A percentile compares a stretch with the other conserved stretches of the same genome.
These are phyloP conservation scores for Aleurites moluccanus DNA, from an alignment of 441 rosid species.

Conservation along the genomic window DNA sequence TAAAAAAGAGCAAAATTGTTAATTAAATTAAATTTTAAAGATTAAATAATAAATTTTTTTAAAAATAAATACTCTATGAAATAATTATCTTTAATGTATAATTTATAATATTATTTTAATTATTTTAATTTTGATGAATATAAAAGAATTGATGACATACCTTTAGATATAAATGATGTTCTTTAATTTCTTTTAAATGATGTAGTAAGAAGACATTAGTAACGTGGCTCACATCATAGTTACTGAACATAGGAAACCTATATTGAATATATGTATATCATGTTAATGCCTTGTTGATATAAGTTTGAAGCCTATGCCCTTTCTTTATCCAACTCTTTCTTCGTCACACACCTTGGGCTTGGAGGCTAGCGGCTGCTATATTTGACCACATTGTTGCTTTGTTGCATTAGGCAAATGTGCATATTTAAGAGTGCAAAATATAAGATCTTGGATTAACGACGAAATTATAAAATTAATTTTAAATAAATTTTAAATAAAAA, in stretches of 20 bases:
- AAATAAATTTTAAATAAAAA: no score
- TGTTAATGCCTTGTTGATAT: background rate
- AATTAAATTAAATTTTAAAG: no score
- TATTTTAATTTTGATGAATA: no score
- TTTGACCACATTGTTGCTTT: conserved; percentile 40
- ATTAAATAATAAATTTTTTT: no score
- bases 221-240: conserved; percentile 43
- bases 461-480: no score
- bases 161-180: background rate
- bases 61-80: no score
- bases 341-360: background rate
- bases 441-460: conserved; percentile 21
- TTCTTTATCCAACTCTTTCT: background rate
- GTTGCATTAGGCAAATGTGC: conserved; percentile 5
- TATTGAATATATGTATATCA: background rate
- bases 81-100: no score
- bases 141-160: background rate
- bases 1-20: no score
- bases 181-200: background rate
- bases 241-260: conserved; percentile 27
- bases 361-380: conserved; percentile 40
- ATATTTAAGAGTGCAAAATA: background rate
- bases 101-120: no score
- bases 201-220: conserved; percentile 25
- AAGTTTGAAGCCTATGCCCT: conserved; percentile 32